These are phyloP conservation scores for Trebouxia sp. DNA, from an alignment of 139 green algal species.

Conservation along the genomic window DNA sequence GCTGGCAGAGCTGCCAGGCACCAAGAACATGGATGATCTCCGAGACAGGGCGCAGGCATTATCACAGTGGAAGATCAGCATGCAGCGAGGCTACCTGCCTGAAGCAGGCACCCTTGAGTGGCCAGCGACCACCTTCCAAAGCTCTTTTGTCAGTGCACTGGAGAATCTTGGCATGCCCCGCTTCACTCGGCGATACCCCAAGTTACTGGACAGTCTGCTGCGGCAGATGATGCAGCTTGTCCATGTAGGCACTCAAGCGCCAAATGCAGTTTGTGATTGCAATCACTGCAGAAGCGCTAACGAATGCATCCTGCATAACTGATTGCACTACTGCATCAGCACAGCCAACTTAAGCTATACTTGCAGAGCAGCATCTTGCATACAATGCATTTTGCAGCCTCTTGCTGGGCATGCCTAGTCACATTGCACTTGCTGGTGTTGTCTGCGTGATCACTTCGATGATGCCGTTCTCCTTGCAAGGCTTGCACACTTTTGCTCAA, in stretches of 20 bases:
- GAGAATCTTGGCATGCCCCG: constrained; percentile 82
- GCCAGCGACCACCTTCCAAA: constrained; percentile 80
- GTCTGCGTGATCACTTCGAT: too few species aligned
- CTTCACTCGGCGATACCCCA: constrained; percentile 82
- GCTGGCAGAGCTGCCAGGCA: constrained; percentile 77
- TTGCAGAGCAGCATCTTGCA: too few species aligned
- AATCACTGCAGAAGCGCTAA: not conserved
- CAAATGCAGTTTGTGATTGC: not conserved
- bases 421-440: too few species aligned
- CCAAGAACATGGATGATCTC: constrained; percentile 54
- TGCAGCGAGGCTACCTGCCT: constrained; percentile 36
- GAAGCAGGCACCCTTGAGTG: constrained; percentile 41
- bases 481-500: too few species aligned
- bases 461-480: too few species aligned
- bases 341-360: not conserved
- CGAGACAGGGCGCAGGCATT: constrained; percentile 49
- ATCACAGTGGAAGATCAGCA: constrained; percentile 58
- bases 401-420: too few species aligned
- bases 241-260: constrained; percentile 43
- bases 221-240: constrained; percentile 82
- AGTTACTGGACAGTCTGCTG: constrained; percentile 76
- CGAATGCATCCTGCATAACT: not conserved
- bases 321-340: not conserved
- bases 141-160: constrained; percentile 74
- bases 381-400: too few species aligned